Evolutionary conservation across 257 asterid genomes (phyloP), one percentile per base, ranked within the genome.

Genomic region (Rubia yunnanensis): DNA sequence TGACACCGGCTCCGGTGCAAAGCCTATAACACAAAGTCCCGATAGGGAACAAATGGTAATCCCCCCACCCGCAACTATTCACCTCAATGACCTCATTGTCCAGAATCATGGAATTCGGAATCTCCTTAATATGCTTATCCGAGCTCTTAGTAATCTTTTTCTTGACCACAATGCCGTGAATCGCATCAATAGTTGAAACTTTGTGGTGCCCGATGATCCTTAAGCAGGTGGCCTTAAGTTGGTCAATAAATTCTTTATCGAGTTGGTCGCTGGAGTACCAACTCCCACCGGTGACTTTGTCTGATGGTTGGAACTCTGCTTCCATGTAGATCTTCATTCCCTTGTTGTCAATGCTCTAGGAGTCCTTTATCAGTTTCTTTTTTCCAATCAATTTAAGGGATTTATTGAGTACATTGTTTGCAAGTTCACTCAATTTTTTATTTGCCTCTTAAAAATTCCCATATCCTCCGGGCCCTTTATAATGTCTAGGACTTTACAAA

Each of bases 1-100:
- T 77, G 30, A 35, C 44, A 17, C 74, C 81, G 0, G 57, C 81
- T 8, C 70, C 73, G 7, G 71, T 67, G 1, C 80, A 83, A 7
- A 49, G 32, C 70, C 86, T 76, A 60, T 83, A 91, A 71, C 96
- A 88, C 15, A 53, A 18, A 0, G 78, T 52, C 24, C 95, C 95
- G 36, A 81, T 2, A 1, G 87, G 84, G 53, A 92, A 72, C 0
- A 78, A 67, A 64, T 67, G 78, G 73, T 75, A 86, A 13, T 82
- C 95, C 18, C 85, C 92, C 70, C 82, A 52, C 28, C 96, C 96
- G 1, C 80, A 85, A 76, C 96, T 88, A 79, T 86, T 88, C 67
- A 82, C 95, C 81, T 86, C 95, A 20, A 86, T 64, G 35, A 92
- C 23, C 6, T 75, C 73, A 57, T 85, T 75, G 58, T 80, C 92